Evolutionary conservation across 2,329 filamentous ascomycete genomes (phyloP).

Genomic region (Sclerotinia glacialis): DNA sequence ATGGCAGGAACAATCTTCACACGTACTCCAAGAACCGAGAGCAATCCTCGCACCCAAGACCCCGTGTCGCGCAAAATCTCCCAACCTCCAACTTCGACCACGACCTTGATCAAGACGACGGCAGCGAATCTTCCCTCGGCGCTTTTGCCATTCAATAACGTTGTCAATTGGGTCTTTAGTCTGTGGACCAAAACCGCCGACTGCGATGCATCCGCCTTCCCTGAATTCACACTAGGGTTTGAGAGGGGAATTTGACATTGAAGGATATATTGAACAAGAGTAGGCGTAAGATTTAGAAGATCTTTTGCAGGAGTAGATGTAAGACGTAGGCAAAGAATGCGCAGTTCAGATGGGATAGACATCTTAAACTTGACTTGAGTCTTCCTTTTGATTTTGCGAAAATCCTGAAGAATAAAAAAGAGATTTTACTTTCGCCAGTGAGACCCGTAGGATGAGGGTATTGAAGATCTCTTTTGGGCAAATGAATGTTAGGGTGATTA

Average conservation of each 20-base stretch:
- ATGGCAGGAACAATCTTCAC: slow-evolving; percentile 8
- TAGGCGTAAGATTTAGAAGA: slow-evolving; percentile 69
- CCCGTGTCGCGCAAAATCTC: slow-evolving; percentile 71
- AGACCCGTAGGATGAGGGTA: background rate
- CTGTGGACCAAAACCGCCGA: slow-evolving; percentile 72
- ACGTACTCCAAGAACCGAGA: slow-evolving; percentile 68
- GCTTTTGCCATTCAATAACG: slow-evolving; percentile 73
- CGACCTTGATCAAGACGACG: slow-evolving; percentile 73
- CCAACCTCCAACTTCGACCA: slow-evolving; percentile 80
- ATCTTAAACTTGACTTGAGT: slow-evolving; percentile 24
- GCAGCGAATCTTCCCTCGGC: slow-evolving; percentile 74
- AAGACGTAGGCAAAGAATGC: slow-evolving; percentile 65
- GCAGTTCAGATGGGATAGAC: slow-evolving; percentile 54
- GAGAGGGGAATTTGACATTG: slow-evolving; percentile 62
- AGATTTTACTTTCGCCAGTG: background rate
- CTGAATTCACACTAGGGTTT: slow-evolving; percentile 55
- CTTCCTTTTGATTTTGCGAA: background rate
- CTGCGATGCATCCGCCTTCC: slow-evolving; percentile 62
- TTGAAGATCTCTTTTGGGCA: background rate
- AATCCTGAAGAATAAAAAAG: background rate
- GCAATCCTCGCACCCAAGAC: slow-evolving; percentile 73
- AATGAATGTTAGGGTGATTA: background rate
- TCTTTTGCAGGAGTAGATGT: slow-evolving; percentile 69
- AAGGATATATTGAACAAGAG: slow-evolving; percentile 60
- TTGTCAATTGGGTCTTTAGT: slow-evolving; percentile 73